Evolutionary conservation across 208 protist genomes (phyloP), one percentile per base, ranked within the genome.

Genomic region (Kentomonas sorsogonicus): DNA sequence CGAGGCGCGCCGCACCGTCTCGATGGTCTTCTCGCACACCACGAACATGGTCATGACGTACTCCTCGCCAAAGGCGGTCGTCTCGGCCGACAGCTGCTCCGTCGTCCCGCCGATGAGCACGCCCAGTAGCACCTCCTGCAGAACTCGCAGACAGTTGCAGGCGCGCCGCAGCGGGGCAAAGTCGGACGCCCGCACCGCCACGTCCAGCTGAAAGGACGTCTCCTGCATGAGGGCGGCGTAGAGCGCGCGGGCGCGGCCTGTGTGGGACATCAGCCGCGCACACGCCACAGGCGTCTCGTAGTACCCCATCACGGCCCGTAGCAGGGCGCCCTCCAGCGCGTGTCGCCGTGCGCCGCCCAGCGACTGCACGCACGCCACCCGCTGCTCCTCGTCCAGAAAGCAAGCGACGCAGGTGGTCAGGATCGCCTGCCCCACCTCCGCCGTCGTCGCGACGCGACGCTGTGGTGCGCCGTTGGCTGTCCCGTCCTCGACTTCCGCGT

Each of bases 51-150:
- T 72, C 41, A 83, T 90, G 57, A 66, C 72, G 66, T 88, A 92
- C 30, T 61, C 67, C 16, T 74, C 56, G 36, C 67, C 55, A 34
- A 87, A 63, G 1, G 27, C 56, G 38, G 70, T 60, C 1, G 72
- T 22, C 1, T 26, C 53, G 16, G 3, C 18, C 22, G 53, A 40
- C 27, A n/a, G n/a, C n/a, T 26, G 43, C 16, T 44, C 16, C 27
- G 15, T 40, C 45, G 45, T 48, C 30, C 40, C 43, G 30, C 41
- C 39, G 29, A 54, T 48, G 20, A 54, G 56, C 0, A 41, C 52
- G 25, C 56, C 53, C 13, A 74, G 58, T 0, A 95, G 71, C 55
- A 89, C 76, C 63, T 95, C 85, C 56, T 90, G 81, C 55, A 95
- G 74, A 36, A 93, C 78, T 46, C 89, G 77, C 39, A 95, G 72